A percentile compares a stretch with the other conserved stretches of the same genome.
Evolutionary conservation across 306 rosid species (phyloP).

Genomic region (Medicago truncatula): DNA sequence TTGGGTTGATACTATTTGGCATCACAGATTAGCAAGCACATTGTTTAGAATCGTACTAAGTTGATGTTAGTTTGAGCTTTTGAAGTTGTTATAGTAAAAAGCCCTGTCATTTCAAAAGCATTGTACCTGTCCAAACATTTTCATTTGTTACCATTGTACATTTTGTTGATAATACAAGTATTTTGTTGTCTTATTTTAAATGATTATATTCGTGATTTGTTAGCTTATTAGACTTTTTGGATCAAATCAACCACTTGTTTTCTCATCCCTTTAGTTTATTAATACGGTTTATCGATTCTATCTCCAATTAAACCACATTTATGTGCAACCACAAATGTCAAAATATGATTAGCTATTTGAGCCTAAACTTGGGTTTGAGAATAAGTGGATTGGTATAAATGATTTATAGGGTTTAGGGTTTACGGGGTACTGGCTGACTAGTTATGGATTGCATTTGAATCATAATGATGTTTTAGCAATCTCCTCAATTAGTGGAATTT

Average conservation of each 20-base stretch:
- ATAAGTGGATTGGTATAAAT: conserved; percentile 24
- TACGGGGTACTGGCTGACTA: not conserved
- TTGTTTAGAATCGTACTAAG: not conserved
- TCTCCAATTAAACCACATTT: conserved; percentile 25
- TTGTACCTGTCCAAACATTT: not conserved
- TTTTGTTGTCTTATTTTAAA: conserved; percentile 10
- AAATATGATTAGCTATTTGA: conserved; percentile 23
- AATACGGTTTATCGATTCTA: conserved; percentile 35
- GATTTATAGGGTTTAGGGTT: conserved; percentile 13
- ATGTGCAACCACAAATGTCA: conserved; percentile 18
- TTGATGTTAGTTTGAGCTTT: conserved; percentile 2
- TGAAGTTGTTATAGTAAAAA: not conserved
- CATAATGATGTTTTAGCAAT: conserved; percentile 12
- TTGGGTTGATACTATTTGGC: not conserved
- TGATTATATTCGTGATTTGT: not conserved
- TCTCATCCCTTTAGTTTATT: not conserved
- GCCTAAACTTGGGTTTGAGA: conserved; percentile 32
- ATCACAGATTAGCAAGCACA: not conserved
- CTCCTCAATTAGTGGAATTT: not conserved
- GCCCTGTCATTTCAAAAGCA: not conserved
- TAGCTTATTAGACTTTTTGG: conserved; percentile 18
- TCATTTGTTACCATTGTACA: not conserved
- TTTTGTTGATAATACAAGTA: conserved; percentile 13
- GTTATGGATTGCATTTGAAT: conserved; percentile 21
- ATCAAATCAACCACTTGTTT: conserved; percentile 21